These are phyloP conservation scores for Candida anutae DNA, from an alignment of 1,139 yeast species.

Conservation along the genomic window DNA sequence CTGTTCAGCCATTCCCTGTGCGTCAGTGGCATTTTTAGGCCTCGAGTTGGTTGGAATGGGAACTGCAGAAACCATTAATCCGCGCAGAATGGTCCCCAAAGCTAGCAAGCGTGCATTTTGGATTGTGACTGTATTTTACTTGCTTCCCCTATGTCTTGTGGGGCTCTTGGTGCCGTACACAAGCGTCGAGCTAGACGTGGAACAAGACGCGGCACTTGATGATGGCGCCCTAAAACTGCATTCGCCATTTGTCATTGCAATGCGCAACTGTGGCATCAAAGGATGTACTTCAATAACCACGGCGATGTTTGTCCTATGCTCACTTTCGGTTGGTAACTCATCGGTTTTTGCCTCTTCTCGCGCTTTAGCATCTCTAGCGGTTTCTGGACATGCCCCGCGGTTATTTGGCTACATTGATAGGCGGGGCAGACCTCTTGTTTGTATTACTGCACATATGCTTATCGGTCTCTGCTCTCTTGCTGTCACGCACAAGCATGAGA, in stretches of 20 bases:
- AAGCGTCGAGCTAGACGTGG: constrained; percentile 39
- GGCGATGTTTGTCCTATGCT: constrained; percentile 19
- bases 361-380: constrained; percentile 74
- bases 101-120: constrained; percentile 70
- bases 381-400: constrained; percentile 75
- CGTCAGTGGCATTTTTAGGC: constrained; percentile 36
- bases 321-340: constrained; percentile 19
- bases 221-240: constrained; percentile 48
- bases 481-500: constrained; percentile 26
- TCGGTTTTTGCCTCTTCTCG: constrained; percentile 73
- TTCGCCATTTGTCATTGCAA: constrained; percentile 64
- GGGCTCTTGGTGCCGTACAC: constrained; percentile 64
- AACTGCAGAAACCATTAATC: constrained; percentile 35
- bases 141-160: constrained; percentile 50
- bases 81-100: constrained; percentile 52
- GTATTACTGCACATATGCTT: constrained; percentile 45
- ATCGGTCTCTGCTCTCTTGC: constrained; percentile 34
- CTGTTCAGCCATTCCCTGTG: constrained; percentile 34
- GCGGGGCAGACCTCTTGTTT: constrained; percentile 66
- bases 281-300: constrained; percentile 19
- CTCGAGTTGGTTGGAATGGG: constrained; percentile 44
- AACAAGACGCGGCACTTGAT: constrained; percentile 37
- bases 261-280: constrained; percentile 15
- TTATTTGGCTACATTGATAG: constrained; percentile 67
- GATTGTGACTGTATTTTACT: constrained; percentile 60